These are phyloP conservation scores for Leccinellum rugosiceps DNA, from an alignment of 768 basidiomycete genomes.

Conservation along the genomic window DNA sequence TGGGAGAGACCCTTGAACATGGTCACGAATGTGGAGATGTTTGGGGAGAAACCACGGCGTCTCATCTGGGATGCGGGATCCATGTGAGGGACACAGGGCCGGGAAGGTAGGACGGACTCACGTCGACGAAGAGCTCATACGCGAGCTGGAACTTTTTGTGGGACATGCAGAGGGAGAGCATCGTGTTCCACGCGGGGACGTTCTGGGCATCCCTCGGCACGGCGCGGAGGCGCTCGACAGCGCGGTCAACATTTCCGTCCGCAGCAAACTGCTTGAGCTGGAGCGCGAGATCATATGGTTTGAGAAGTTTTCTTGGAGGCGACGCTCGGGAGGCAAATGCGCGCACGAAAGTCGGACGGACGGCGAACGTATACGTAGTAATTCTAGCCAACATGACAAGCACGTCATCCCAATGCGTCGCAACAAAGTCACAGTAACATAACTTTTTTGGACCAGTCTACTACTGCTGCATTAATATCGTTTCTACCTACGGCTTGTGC, in stretches of 20 bases:
- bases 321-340: background rate
- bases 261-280: conserved; percentile 59
- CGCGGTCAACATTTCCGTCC: conserved; percentile 54
- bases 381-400: conserved; percentile 16
- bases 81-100: background rate
- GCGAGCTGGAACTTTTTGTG: conserved; percentile 54
- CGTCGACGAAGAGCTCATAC: conserved; percentile 68
- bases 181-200: conserved; percentile 72
- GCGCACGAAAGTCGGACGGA: conserved; percentile 1
- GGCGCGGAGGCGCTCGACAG: conserved; percentile 63
- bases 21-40: conserved; percentile 62
- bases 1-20: conserved; percentile 62
- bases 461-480: background rate
- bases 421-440: background rate
- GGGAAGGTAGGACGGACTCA: conserved; percentile 34
- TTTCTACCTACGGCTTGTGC: conserved; percentile 32
- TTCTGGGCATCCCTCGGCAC: conserved; percentile 75
- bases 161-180: conserved; percentile 65
- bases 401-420: conserved; percentile 4
- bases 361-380: background rate
- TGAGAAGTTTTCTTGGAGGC: conserved; percentile 37
- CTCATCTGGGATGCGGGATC: conserved; percentile 62
- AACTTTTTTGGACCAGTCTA: background rate
- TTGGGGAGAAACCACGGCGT: conserved; percentile 73
- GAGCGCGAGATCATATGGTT: conserved; percentile 59